Evolutionary conservation across 768 basidiomycete genomes (phyloP), one percentile per base, ranked within the genome.

Genomic region (Serendipita sp.): DNA sequence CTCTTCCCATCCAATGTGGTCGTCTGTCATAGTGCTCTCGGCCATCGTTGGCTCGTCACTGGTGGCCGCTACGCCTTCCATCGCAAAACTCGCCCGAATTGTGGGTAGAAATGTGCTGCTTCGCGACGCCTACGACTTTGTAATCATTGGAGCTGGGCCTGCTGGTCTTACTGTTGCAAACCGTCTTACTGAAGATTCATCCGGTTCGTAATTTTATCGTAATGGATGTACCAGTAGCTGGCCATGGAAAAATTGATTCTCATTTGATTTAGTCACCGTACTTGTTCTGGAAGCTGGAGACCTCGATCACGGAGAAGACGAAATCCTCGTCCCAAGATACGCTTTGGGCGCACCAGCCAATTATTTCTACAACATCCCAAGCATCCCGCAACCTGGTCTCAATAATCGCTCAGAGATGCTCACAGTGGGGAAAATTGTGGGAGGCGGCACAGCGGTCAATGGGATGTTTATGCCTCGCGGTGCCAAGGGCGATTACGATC

Each of bases 91-190:
- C 38, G n/a, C 38, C 5, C 38, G 14, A 38, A 38, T 38, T 38
- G 38, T 38, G 38, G 38, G 38, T 14, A 38, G 38, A 38, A 14
- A 38, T 38, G 38, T 38, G 14, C 38, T 7, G 14, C 38, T 38
- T 38, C 38, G 5, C 38, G 14, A 38, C 14, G 14, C 69, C 2
- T 74, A 68, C 61, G 73, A 74, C 44, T 74, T 69, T 64, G 68
- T 74, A 53, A 72, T 74, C 62, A 71, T 68, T 11, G 73, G 73
- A n/a, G 73, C 72, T 62, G 73, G 73, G 20, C 64, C 72, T 20
- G 70, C 69, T 13, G 73, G 73, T 14, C 62, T 73, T 34, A 71
- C 72, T 2, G 63, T 73, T 16, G 73, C 72, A 26, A 68, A 64
- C 26, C 65, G 74, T 24, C 64, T 74, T 41, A 66, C 69, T 1